Evolutionary conservation across 2,329 filamentous ascomycete genomes (phyloP).

Genomic region (Talaromyces sp.): DNA sequence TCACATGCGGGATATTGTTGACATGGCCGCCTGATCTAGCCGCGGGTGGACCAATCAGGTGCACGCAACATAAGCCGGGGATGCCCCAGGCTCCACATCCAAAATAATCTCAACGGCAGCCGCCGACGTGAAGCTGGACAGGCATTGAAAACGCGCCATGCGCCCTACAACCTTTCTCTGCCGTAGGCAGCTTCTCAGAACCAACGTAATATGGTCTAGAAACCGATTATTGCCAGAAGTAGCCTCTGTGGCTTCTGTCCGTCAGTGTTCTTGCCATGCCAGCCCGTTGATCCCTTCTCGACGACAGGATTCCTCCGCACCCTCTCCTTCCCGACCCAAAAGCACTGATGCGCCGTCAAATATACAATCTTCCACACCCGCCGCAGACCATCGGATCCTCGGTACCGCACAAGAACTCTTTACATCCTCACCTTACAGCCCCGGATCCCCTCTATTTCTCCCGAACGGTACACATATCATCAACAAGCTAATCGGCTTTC

Average conservation of each 20-base stretch:
- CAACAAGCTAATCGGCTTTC: conserved; percentile 76
- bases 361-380: conserved; percentile 36
- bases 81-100: conserved; percentile 9
- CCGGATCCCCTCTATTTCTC: conserved; percentile 80
- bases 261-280: conserved; percentile 16
- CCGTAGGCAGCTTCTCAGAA: conserved; percentile 13
- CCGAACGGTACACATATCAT: conserved; percentile 80
- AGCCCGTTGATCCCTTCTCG: not conserved
- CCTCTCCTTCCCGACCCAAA: conserved; percentile 20
- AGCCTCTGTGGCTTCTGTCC: not conserved
- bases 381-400: conserved; percentile 52
- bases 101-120: not conserved
- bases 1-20: conserved; percentile 15
- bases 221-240: not conserved
- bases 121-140: not conserved
- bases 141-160: conserved; percentile 16
- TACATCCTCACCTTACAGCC: conserved; percentile 74
- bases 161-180: conserved; percentile 11
- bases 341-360: conserved; percentile 17
- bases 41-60: not conserved
- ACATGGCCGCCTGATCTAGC: conserved; percentile 15
- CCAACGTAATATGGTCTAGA: not conserved
- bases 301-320: conserved; percentile 26
- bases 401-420: conserved; percentile 68
- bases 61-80: not conserved